Percentiles rank a stretch among this genome's conserved stretches.
phyloP scores from a whole-genome alignment of 805 yeast species.

The Wickerhamomyces alni region DNA sequence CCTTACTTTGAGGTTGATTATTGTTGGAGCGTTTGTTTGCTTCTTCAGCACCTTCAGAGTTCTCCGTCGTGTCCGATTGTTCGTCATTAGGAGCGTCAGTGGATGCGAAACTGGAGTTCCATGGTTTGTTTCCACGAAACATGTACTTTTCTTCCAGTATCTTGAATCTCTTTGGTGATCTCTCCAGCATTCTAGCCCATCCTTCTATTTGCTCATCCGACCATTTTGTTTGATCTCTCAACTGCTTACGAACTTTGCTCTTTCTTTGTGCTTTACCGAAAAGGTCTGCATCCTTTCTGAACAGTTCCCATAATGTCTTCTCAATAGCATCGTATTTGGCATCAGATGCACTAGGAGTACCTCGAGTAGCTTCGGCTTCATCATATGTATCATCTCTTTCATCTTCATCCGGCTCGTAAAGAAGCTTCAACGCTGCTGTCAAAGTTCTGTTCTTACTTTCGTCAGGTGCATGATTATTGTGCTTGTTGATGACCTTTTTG shows the following conservation, averaged over 20 bases:
- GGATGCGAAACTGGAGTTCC: conserved; percentile 17
- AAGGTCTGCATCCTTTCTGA: conserved; percentile 42
- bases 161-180: conserved; percentile 56
- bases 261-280: conserved; percentile 48
- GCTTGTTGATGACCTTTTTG: conserved; percentile 11
- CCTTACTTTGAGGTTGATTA: not conserved
- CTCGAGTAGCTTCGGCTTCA: conserved; percentile 35
- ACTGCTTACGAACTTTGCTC: conserved; percentile 40
- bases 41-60: not conserved
- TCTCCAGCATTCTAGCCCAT: conserved; percentile 75
- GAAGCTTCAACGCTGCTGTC: conserved; percentile 51
- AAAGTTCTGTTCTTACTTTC: conserved; percentile 53
- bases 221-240: conserved; percentile 58
- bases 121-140: conserved; percentile 36
- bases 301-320: conserved; percentile 47
- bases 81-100: conserved; percentile 9
- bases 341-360: conserved; percentile 10
- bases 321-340: conserved; percentile 39
- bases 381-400: conserved; percentile 78
- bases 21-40: not conserved
- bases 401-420: conserved; percentile 76
- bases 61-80: too few relatives aligned
- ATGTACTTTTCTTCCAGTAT: conserved; percentile 57
- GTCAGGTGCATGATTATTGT: conserved; percentile 29
- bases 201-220: conserved; percentile 91